phyloP scores from a whole-genome alignment of 345 rosid species.

The Diplotaxis tenuifolia region DNA sequence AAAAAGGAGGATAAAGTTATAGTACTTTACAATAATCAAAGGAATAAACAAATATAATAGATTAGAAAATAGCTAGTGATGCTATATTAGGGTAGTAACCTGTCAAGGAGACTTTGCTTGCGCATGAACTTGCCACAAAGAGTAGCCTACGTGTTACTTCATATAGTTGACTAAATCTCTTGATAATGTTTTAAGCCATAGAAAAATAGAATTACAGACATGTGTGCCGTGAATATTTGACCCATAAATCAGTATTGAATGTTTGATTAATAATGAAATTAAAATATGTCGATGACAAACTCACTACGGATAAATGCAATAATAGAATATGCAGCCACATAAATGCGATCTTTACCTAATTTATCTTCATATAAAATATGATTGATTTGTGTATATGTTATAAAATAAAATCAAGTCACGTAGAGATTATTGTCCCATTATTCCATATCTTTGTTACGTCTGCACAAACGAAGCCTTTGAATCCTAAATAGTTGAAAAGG shows the following conservation, averaged over 20 bases:
- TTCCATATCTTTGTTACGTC: constrained; percentile 22
- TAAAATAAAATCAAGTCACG: constrained; percentile 5
- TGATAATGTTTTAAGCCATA: neutral
- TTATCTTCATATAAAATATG: neutral
- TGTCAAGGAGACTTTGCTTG: constrained; percentile 35
- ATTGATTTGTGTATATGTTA: constrained; percentile 7
- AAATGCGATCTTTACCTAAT: constrained; percentile 4
- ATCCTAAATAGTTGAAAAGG: constrained; percentile 35
- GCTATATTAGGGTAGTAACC: constrained; percentile 32
- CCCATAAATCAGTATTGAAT: neutral
- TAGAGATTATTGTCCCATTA: constrained; percentile 16
- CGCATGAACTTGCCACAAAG: constrained; percentile 31
- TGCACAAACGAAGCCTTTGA: constrained; percentile 33
- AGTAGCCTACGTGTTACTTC: constrained; percentile 29
- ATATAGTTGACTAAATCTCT: constrained; percentile 24
- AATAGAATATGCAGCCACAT: constrained; percentile 28
- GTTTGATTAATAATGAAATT: neutral
- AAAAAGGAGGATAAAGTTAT: neutral
- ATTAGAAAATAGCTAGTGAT: constrained; percentile 20
- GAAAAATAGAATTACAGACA: neutral
- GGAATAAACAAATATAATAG: neutral
- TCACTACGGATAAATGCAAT: neutral
- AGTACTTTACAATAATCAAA: constrained; percentile 8
- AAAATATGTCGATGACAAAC: neutral
- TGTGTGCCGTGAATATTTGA: constrained; percentile 3